Evolutionary conservation across 495 filamentous ascomycete genomes (phyloP), one percentile per base, ranked within the genome.

Genomic region (Lasiosphaeriaceae sp.): DNA sequence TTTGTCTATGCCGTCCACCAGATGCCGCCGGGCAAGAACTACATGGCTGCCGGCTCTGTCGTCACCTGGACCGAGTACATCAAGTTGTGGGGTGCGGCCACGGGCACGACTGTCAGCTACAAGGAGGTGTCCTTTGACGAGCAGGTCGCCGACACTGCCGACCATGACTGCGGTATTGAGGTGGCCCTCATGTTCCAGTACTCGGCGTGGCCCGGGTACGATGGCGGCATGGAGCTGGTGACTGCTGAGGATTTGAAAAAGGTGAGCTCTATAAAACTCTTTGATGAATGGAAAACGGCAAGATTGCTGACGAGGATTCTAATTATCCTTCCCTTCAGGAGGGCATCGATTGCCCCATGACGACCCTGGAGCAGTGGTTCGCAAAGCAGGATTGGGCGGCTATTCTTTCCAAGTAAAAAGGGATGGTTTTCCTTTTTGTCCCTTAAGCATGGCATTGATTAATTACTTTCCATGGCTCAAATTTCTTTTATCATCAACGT

Each of bases 1-100:
- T 78, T 76, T 57, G 66, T 71, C 11, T 74, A 77, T 44, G 76
- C 72, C 17, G 72, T 78, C 7, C 55, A 63, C 11, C 64, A 75
- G 57, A 73, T 74, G 71, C 68, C 71, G 0, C 70, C 76, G 5
- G 73, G 74, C 16, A 71, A 71, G 56, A 47, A 56, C 9, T 76
- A 76, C 63, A 76, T 79, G 63, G 74, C 73, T 11, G 62, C 53
- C 12, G 73, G 73, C 9, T 60, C 64, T 12, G 63, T 52, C 14
- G 65, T 65, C 47, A 69, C 63, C 41, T 71, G 50, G 17, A 24
- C 37, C 23, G 66, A 56, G 37, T 66, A 66, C 23, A 68, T 70
- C 34, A 70, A 55, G 45, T 71, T 74, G 68, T 79, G 74, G 72
- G 64, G 61, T 37, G 52, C 59, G 55, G 59, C 59, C 2, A 70